These are phyloP conservation scores for Salvia sclarea DNA, from an alignment of 305 asterid genomes.

Conservation along the genomic window DNA sequence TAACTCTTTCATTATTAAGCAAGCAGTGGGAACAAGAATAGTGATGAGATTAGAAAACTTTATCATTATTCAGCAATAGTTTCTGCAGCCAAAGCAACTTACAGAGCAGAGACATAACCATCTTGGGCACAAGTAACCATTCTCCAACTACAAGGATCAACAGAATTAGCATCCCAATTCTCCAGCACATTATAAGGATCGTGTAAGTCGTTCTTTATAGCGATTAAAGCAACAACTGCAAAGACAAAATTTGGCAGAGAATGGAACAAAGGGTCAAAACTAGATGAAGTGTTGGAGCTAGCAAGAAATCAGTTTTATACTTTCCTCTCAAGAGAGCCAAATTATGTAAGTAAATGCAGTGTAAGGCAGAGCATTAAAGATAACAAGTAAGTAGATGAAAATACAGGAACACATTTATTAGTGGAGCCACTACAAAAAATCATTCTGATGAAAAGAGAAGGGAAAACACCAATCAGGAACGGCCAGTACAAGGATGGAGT, in stretches of 20 bases:
- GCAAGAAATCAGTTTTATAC: background rate
- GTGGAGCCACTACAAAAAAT: slow-evolving; percentile 26
- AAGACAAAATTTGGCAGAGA: slow-evolving; percentile 31
- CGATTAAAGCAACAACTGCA: slow-evolving; percentile 91
- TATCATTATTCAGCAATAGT: background rate
- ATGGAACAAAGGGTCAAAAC: background rate
- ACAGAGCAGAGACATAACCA: slow-evolving; percentile 87
- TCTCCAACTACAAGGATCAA: slow-evolving; percentile 99
- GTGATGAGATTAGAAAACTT: background rate
- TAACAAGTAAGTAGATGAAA: slow-evolving; percentile 24
- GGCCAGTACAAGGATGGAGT: slow-evolving; percentile 5
- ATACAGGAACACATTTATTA: slow-evolving; percentile 28
- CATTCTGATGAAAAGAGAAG: slow-evolving; percentile 7
- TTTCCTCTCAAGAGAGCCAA: slow-evolving; percentile 5
- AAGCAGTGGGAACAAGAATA: background rate
- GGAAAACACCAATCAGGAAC: slow-evolving; percentile 17
- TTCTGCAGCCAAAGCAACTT: slow-evolving; percentile 38
- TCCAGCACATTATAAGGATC: slow-evolving; percentile 86
- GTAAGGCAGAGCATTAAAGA: slow-evolving; percentile 24
- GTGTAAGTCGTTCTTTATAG: slow-evolving; percentile 60
- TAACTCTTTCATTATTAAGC: background rate
- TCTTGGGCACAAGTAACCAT: slow-evolving; percentile 82
- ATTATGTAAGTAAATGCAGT: background rate
- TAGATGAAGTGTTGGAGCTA: background rate
- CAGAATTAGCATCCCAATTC: slow-evolving; percentile 91